Evolutionary conservation across 306 rosid genomes (phyloP).

Genomic region (Canavalia gladiata): DNA sequence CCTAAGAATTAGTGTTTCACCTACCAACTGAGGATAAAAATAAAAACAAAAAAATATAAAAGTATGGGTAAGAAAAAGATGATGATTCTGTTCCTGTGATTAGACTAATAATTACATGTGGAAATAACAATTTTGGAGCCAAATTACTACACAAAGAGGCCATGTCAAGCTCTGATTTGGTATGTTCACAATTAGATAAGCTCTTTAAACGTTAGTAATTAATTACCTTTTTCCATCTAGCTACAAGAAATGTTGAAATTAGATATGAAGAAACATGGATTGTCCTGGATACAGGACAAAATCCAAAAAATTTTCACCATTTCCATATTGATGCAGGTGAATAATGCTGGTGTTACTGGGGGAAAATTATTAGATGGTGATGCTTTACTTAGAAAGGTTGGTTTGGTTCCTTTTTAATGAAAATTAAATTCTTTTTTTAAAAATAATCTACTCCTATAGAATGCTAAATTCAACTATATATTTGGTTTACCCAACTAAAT

Average conservation of each 20-base stretch:
- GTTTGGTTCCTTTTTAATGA: background rate
- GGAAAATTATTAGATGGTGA: constrained; percentile 45
- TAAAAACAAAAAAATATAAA: no score
- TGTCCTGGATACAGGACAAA: background rate
- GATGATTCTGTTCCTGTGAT: no score
- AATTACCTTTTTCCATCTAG: no score
- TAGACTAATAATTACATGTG: no score
- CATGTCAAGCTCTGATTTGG: no score
- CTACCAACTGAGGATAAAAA: no score
- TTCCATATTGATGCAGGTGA: constrained; percentile 44
- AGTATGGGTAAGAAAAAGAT: no score
- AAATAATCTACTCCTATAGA: background rate
- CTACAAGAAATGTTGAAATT: background rate
- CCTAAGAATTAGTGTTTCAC: no score
- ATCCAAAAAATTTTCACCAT: background rate
- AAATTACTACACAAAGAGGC: no score
- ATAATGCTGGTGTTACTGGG: constrained; percentile 46
- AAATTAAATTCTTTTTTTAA: background rate
- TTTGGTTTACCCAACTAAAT: background rate
- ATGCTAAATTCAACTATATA: background rate
- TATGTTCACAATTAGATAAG: no score
- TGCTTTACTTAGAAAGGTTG: constrained; percentile 47
- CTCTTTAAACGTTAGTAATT: no score
- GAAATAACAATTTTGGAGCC: no score
- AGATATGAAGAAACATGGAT: background rate